Evolutionary conservation across 148 eudicot species (phyloP).

Genomic region (Silene latifolia): DNA sequence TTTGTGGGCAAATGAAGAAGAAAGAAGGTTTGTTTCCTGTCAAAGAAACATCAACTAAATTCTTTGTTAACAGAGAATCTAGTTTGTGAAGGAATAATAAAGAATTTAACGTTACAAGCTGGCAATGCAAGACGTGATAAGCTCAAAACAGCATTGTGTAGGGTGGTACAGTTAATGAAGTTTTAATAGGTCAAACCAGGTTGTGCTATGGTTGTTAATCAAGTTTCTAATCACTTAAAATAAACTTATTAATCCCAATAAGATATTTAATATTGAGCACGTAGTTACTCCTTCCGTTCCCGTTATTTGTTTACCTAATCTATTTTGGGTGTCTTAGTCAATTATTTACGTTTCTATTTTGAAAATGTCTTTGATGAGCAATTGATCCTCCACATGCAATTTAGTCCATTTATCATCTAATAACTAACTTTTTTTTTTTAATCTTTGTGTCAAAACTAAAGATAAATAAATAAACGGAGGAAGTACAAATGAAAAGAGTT

Average conservation of each 20-base stretch:
- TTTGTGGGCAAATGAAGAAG: background rate
- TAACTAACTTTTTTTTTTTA: too few relatives aligned
- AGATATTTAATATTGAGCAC: background rate
- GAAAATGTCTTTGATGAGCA: too few relatives aligned
- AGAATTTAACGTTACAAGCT: background rate
- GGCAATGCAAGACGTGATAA: slow-evolving; percentile 9
- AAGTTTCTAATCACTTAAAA: background rate
- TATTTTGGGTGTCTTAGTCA: too few relatives aligned
- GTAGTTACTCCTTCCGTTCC: too few relatives aligned
- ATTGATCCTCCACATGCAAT: too few relatives aligned
- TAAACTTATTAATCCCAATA: background rate
- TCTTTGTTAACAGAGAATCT: slow-evolving; percentile 1
- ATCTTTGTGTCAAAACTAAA: too few relatives aligned
- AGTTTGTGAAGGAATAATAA: background rate
- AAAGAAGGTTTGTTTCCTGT: background rate
- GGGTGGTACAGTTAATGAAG: background rate
- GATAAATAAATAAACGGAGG: too few relatives aligned
- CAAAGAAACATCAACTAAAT: background rate
- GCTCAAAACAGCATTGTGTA: background rate
- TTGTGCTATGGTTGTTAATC: background rate
- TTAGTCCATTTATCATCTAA: too few relatives aligned
- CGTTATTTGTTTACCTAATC: too few relatives aligned
- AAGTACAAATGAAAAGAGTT: too few relatives aligned
- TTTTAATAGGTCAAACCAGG: slow-evolving; percentile 10
- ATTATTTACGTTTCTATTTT: too few relatives aligned